These are phyloP conservation scores for Chlamydomonas reinhardtii DNA, from an alignment of 163 green algal genomes.

Conservation along the genomic window DNA sequence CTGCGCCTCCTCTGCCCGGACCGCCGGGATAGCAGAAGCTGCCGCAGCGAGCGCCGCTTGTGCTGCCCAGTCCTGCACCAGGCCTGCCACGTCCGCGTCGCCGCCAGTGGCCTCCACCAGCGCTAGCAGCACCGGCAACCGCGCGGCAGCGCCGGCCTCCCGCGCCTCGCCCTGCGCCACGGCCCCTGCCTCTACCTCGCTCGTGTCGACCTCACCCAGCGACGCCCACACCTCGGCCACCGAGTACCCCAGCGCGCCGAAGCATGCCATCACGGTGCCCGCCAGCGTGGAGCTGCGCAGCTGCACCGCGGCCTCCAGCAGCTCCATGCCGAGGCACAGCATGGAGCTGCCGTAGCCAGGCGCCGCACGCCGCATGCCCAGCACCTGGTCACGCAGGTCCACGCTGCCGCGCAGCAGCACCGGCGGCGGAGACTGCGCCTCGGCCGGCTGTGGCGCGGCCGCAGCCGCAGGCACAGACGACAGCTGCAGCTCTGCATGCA, in stretches of 20 bases:
- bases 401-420: conserved; percentile 5
- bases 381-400: conserved; percentile 6
- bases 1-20: neutral
- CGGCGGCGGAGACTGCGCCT: neutral
- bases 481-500: neutral
- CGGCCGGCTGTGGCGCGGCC: neutral
- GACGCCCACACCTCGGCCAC: conserved; percentile 1
- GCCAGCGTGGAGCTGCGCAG: neutral
- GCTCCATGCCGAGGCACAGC: neutral
- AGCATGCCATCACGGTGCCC: neutral
- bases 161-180: neutral
- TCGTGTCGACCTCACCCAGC: neutral
- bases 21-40: too few relatives aligned
- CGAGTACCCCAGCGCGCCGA: conserved; percentile 12
- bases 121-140: too few relatives aligned
- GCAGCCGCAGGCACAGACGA: neutral
- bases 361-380: neutral
- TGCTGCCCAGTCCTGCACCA: too few relatives aligned
- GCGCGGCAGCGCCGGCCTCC: neutral
- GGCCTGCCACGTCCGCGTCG: too few relatives aligned
- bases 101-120: too few relatives aligned
- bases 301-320: neutral
- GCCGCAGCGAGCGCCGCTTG: too few relatives aligned
- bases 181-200: neutral
- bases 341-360: neutral